A percentile compares a stretch with the other conserved stretches of the same genome.
These are phyloP conservation scores for Fragosphaeria purpurea DNA, from an alignment of 2,329 filamentous ascomycete species.

Conservation along the genomic window DNA sequence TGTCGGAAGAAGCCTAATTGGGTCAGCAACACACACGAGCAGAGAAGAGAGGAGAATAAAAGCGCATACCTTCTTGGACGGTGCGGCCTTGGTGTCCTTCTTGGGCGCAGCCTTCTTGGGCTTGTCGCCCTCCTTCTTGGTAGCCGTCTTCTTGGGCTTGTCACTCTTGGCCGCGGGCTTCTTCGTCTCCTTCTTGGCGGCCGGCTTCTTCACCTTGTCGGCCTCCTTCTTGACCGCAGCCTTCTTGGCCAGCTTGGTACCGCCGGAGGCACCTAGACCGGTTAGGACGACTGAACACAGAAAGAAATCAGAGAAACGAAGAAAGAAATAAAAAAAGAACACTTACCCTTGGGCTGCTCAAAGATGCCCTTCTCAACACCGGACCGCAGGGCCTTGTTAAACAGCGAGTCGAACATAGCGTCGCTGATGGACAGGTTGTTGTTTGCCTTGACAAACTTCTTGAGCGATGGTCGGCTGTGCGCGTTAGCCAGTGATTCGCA, in stretches of 20 bases:
- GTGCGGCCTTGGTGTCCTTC: constrained; percentile 19
- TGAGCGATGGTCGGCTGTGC: constrained; percentile 45
- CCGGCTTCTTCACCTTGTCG: constrained; percentile 20
- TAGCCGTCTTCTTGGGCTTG: constrained; percentile 27
- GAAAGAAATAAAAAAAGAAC: neutral
- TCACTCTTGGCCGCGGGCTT: constrained; percentile 22
- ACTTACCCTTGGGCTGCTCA: constrained; percentile 79
- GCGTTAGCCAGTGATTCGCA: constrained; percentile 19
- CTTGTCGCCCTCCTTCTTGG: constrained; percentile 22
- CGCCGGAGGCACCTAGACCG: constrained; percentile 63
- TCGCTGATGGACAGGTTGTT: constrained; percentile 36
- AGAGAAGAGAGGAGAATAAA: neutral
- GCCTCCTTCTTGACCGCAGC: constrained; percentile 26
- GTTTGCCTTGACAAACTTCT: constrained; percentile 51
- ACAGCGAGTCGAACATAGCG: constrained; percentile 58
- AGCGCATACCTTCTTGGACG: constrained; percentile 26
- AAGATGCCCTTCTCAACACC: constrained; percentile 85
- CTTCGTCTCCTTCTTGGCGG: constrained; percentile 24
- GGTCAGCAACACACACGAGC: neutral
- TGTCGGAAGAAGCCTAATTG: constrained; percentile 48
- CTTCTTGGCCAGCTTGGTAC: constrained; percentile 89
- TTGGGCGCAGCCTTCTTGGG: constrained; percentile 21
- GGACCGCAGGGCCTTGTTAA: constrained; percentile 74
- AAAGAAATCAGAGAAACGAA: too few relatives aligned
- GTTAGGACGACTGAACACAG: neutral